Base-by-base conservation (phyloP, 129 eudicot genomes). In the Artemisia annua region DNA sequence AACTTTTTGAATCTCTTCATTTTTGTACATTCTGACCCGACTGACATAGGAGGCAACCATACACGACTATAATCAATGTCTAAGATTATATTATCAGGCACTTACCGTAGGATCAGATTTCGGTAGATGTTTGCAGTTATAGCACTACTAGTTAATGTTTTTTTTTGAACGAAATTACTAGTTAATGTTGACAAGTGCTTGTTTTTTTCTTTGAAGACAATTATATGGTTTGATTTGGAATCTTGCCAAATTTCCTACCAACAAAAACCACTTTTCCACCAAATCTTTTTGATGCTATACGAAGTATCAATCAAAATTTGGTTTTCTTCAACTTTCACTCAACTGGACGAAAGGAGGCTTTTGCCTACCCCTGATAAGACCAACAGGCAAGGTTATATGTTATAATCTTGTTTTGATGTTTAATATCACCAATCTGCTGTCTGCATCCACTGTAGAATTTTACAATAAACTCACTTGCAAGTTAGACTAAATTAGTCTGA, bases 1-100 rank as follows among this genome's bases (percentile, higher is more conserved):
- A 24, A 16, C 26, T 48, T 70, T 16, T 35, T 18, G 46, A 39
- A 39, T 39, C 12, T 52, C 44, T 24, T 67, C 35, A 69, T 44
- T 72, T 24, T 11, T 71, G 67, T 15, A 15, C 16, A 56, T 24
- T 11, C 15, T 22, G 60, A 55, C 74, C 22, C 58, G 18, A 71
- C 30, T 44, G 24, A 15, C 9, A 54, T 13, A 39, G 28, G n/a
- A 53, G 66, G 55, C 67, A 2, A 13, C 1, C 2, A 22, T 44
- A 24, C 48, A 72, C 46, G 8, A 61, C 60, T 12, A 46, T 18
- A 24, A 44, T 2, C 46, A 55, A 22, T 19, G 18, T 35, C n/a
- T 20, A 39, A 65, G 53, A n/a, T 16, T 43, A 17, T 17, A 17
- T 32, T 26, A 13, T 60, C 9, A 28, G 7, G 28, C 46, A 3